phyloP scores from a whole-genome alignment of 2,329 filamentous ascomycete species.

The Penicillium occitanis region DNA sequence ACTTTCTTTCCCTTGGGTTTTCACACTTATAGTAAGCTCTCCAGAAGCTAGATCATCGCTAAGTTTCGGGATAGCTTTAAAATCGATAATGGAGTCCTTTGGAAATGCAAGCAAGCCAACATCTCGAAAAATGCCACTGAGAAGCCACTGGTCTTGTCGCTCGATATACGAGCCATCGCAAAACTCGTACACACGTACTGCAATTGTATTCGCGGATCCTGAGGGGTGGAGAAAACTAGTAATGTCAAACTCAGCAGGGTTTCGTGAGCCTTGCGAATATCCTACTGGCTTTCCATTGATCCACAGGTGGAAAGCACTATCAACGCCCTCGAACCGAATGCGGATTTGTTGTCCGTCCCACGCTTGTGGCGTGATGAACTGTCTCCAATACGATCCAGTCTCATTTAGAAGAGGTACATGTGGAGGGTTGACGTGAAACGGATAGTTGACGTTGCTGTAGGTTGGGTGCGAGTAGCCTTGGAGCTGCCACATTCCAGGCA shows the following conservation, averaged over 20 bases:
- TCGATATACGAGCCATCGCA: slow-evolving; percentile 67
- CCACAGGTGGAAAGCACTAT: slow-evolving; percentile 67
- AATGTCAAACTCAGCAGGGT: slow-evolving; percentile 69
- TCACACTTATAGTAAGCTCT: slow-evolving; percentile 46
- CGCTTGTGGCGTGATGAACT: slow-evolving; percentile 52
- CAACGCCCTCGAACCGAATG: slow-evolving; percentile 59
- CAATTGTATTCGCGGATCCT: slow-evolving; percentile 57
- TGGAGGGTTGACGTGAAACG: slow-evolving; percentile 64
- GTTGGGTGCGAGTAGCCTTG: slow-evolving; percentile 66
- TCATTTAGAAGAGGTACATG: slow-evolving; percentile 61
- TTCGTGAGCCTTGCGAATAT: slow-evolving; percentile 68
- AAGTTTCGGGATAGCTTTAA: slow-evolving; percentile 47
- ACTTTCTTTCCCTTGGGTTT: slow-evolving; percentile 53
- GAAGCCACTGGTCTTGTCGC: slow-evolving; percentile 66
- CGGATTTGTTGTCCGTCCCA: slow-evolving; percentile 49
- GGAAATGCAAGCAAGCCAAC: slow-evolving; percentile 64
- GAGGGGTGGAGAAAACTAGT: slow-evolving; percentile 54
- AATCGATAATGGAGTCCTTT: slow-evolving; percentile 43
- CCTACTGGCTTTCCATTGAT: slow-evolving; percentile 64
- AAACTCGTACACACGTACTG: slow-evolving; percentile 66
- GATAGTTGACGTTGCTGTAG: slow-evolving; percentile 68
- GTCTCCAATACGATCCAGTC: slow-evolving; percentile 60
- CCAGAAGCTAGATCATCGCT: slow-evolving; percentile 12
- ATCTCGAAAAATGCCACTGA: slow-evolving; percentile 64
- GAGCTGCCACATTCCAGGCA: slow-evolving; percentile 68